Evolutionary conservation across 805 yeast genomes (phyloP), one percentile per base, ranked within the genome.

Genomic region (Ogataea nonfermentans): DNA sequence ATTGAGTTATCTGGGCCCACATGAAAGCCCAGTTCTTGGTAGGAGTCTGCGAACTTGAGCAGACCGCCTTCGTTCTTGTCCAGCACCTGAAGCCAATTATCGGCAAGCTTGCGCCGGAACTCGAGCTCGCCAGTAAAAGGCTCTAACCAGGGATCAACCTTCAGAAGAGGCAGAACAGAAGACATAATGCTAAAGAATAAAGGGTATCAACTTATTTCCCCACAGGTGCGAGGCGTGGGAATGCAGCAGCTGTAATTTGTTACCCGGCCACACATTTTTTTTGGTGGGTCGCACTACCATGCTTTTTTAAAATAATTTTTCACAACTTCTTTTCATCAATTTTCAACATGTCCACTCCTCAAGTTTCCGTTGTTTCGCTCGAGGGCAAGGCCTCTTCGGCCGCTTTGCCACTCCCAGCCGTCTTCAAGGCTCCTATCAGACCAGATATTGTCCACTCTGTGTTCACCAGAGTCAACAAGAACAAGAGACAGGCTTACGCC

Each of bases 401-500:
- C 62, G 79, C 91, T 63, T 73, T 90, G 61, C 87, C 95, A 64
- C 80, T 93, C 67, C 99, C 99, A 78, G 95, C 96, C 66, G 97
- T 93, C 68, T 93, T 93, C 86, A 73, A 88, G 75, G 96, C 99
- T 68, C 99, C 99, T 73, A 95, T 93, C 81, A 90, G 99, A 82
- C 91, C 96, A 68, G 99, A 93, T 72, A 79, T 93, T 68, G 97
- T 93, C 70, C 99, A 90, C 89, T 76, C 96, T 70, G 99, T 93
- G 63, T 93, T 89, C 85, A 86, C 90, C 71, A 84, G 90, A 70
- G 88, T 93, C 64, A 90, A 90, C 95, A 93, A 93, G 93, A 93
- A 93, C 96, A 91, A 91, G 89, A 89, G 99, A 78, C 99, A 93
- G 79, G 97, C 99, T 74, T 93, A 93, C 84, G 96, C 99, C 71